Conservation (phyloP, 129 eudicot species). For the Logfia minima region DNA sequence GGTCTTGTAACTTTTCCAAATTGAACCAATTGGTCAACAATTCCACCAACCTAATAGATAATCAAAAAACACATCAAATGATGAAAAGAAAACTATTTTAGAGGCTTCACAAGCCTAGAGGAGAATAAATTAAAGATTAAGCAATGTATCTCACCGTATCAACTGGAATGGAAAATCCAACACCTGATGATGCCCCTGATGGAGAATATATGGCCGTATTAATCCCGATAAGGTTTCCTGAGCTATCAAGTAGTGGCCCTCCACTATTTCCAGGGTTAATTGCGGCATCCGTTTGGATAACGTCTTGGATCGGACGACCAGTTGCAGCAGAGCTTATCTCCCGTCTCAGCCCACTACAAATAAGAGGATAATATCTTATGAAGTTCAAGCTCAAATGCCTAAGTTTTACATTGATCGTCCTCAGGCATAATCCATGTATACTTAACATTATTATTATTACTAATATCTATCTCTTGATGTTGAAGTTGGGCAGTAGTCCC, state of each 20-base stretch:
- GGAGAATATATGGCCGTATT: conserved; percentile 98
- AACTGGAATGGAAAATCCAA: conserved; percentile 97
- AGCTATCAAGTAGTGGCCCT: conserved; percentile 95
- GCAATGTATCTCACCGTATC: conserved; percentile 69
- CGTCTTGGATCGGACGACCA: conserved; percentile 97
- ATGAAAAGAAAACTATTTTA: neutral
- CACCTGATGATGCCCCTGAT: conserved; percentile 98
- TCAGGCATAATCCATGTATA: no score
- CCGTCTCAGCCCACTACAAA: conserved; percentile 83
- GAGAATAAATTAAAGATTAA: neutral
- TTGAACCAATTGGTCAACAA: conserved; percentile 87
- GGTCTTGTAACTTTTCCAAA: conserved; percentile 97
- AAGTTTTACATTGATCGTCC: no score
- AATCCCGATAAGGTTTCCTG: conserved; percentile 93
- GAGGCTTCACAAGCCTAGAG: conserved; percentile 11
- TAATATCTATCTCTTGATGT: neutral
- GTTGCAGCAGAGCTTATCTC: conserved; percentile 98
- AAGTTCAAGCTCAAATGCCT: conserved; percentile 12
- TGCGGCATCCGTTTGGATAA: conserved; percentile 97
- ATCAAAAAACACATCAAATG: conserved; percentile 8
- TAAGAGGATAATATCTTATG: conserved; percentile 12
- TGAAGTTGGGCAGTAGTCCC: neutral
- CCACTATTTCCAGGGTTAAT: conserved; percentile 99
- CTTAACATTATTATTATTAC: no score
- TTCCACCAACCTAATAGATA: conserved; percentile 73